phyloP scores from a whole-genome alignment of 169 alveolate genomes.

The Toxoplasma gondii region DNA sequence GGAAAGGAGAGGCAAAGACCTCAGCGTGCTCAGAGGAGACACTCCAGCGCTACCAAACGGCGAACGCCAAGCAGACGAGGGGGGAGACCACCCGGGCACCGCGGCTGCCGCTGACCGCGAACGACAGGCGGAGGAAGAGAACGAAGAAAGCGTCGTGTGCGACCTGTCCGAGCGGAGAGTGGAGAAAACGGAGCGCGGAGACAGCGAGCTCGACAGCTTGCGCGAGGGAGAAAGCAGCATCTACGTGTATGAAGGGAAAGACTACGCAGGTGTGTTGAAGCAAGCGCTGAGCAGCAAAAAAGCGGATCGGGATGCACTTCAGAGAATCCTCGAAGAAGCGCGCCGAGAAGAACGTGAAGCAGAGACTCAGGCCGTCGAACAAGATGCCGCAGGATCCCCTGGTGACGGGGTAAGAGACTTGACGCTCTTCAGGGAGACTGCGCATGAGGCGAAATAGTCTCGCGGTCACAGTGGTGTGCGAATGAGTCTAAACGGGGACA shows the following conservation, averaged over 20 bases:
- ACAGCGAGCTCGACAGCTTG: neutral
- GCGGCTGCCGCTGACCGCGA: too few species aligned
- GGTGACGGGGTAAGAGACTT: neutral
- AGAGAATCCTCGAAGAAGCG: neutral
- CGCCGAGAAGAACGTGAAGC: neutral
- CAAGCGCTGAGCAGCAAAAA: slow-evolving; percentile 19
- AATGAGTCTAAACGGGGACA: too few species aligned
- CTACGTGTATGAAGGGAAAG: neutral
- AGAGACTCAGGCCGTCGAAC: neutral
- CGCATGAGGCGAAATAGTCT: neutral
- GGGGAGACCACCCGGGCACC: too few species aligned
- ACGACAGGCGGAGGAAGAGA: too few species aligned
- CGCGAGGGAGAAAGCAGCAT: neutral
- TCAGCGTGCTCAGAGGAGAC: too few species aligned
- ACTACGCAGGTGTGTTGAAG: neutral
- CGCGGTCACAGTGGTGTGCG: too few species aligned
- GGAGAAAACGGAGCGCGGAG: neutral
- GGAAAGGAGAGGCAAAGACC: neutral
- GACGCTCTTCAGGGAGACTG: neutral
- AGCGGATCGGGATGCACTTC: neutral
- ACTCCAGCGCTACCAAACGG: too few species aligned
- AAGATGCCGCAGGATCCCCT: neutral
- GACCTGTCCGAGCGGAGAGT: neutral
- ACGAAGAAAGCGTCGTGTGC: neutral
- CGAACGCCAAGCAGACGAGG: too few species aligned